Conservation (phyloP, 177 flowering plant species). For the Tripterygium wilfordii region DNA sequence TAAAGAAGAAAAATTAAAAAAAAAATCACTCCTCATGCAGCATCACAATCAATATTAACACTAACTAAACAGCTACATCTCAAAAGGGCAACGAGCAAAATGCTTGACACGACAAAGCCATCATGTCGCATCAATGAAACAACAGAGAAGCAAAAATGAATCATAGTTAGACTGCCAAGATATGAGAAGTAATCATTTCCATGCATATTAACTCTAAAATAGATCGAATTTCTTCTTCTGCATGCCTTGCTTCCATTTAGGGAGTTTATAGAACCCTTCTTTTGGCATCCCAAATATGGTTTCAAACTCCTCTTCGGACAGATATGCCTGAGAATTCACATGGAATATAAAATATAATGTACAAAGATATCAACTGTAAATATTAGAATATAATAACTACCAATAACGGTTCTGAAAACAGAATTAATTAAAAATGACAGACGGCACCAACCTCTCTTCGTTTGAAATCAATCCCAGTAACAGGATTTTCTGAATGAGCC, state of each 20-base stretch:
- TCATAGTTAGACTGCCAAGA: slow-evolving; percentile 6
- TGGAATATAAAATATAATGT: neutral
- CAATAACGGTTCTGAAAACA: too few species aligned
- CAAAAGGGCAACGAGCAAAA: slow-evolving; percentile 11
- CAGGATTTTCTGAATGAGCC: slow-evolving; percentile 81
- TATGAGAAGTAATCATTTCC: slow-evolving; percentile 6
- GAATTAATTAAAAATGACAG: neutral
- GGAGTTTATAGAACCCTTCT: slow-evolving; percentile 74
- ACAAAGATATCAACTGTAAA: too few species aligned
- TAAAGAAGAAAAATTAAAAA: slow-evolving; percentile 3
- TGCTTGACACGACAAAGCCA: slow-evolving; percentile 16
- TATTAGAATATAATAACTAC: too few species aligned
- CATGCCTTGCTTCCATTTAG: slow-evolving; percentile 98
- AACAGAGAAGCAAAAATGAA: slow-evolving; percentile 3
- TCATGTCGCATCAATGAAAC: slow-evolving; percentile 9
- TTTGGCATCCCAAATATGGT: slow-evolving; percentile 62
- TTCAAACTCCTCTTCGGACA: slow-evolving; percentile 74
- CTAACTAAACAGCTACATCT: slow-evolving; percentile 24
- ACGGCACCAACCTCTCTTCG: slow-evolving; percentile 70
- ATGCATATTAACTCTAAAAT: slow-evolving; percentile 34
- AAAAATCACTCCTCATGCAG: slow-evolving; percentile 25
- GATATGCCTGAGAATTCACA: slow-evolving; percentile 53
- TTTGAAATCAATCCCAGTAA: slow-evolving; percentile 79
- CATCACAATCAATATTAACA: slow-evolving; percentile 17
- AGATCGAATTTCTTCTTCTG: slow-evolving; percentile 81